These are phyloP conservation scores for Euphorbia lathyris DNA, from an alignment of 345 rosid species.

Conservation along the genomic window DNA sequence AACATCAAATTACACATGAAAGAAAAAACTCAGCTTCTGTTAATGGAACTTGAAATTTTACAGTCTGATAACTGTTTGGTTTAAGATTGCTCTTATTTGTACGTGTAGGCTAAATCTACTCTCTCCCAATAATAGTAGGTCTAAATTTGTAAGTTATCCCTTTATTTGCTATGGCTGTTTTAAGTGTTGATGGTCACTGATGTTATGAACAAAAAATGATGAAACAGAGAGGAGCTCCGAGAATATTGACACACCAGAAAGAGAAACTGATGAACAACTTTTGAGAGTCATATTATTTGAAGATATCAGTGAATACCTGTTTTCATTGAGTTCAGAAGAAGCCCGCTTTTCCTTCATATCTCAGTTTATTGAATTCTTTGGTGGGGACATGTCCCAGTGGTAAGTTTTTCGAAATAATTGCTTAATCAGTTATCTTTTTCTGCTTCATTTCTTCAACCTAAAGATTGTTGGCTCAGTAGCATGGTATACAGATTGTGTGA, in stretches of 20 bases:
- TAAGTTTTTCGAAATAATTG: conserved; percentile 19
- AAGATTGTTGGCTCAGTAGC: background rate
- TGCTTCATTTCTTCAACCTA: background rate
- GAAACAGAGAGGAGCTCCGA: conserved; percentile 41
- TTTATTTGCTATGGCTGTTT: background rate
- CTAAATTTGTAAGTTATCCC: too few relatives aligned
- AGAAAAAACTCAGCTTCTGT: too few relatives aligned
- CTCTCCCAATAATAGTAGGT: too few relatives aligned
- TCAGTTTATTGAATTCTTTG: conserved; percentile 82
- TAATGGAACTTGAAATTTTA: too few relatives aligned
- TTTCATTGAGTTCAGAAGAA: conserved; percentile 64
- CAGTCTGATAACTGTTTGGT: too few relatives aligned
- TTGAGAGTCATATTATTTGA: conserved; percentile 68
- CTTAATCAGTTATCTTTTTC: conserved; percentile 1
- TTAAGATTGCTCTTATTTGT: too few relatives aligned
- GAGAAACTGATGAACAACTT: conserved; percentile 65
- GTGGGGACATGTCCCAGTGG: conserved; percentile 67
- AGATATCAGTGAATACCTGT: conserved; percentile 73
- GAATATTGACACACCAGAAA: conserved; percentile 38
- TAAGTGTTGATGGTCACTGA: background rate
- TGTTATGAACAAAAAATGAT: conserved; percentile 3
- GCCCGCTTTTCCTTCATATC: conserved; percentile 69
- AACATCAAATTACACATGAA: too few relatives aligned
- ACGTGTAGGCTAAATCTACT: too few relatives aligned
- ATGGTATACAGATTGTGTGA: background rate